Percentiles rank a stretch among this genome's conserved stretches.
Evolutionary conservation across 257 asterid species (phyloP).

Genomic region (Verbena officinalis): DNA sequence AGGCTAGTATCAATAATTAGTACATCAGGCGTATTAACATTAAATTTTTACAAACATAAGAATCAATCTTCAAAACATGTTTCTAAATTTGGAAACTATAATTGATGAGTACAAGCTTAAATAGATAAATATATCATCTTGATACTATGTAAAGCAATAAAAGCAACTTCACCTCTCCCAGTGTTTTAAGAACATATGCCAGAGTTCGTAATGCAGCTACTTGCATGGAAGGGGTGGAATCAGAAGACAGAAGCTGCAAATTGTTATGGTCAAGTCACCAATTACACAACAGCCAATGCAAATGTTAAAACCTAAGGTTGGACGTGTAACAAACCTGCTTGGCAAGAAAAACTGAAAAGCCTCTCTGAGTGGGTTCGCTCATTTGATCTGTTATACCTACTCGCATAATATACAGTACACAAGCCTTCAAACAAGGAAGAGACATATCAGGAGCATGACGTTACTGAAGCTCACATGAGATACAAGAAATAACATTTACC

Average conservation of each 20-base stretch:
- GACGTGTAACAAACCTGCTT: constrained; percentile 72
- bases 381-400: constrained; percentile 95
- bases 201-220: constrained; percentile 85
- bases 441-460: constrained; percentile 35
- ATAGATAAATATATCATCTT: constrained; percentile 21
- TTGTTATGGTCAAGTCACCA: constrained; percentile 27
- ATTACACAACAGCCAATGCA: constrained; percentile 20
- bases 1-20: constrained; percentile 16
- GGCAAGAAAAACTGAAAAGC: constrained; percentile 80
- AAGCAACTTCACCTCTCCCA: constrained; percentile 83
- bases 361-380: constrained; percentile 96
- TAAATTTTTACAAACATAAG: constrained; percentile 1
- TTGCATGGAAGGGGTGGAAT: constrained; percentile 84
- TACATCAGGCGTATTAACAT: constrained; percentile 1
- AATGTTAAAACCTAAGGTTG: constrained; percentile 24
- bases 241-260: constrained; percentile 89
- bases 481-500: constrained; percentile 23
- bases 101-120: constrained; percentile 6
- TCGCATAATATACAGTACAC: constrained; percentile 85
- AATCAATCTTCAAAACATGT: constrained; percentile 11
- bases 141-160: constrained; percentile 28
- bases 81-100: constrained; percentile 9
- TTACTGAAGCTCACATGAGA: constrained; percentile 21
- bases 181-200: constrained; percentile 78
- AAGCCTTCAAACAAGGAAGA: constrained; percentile 79